phyloP scores from a whole-genome alignment of 129 eudicot species.

The Lonicera japonica region DNA sequence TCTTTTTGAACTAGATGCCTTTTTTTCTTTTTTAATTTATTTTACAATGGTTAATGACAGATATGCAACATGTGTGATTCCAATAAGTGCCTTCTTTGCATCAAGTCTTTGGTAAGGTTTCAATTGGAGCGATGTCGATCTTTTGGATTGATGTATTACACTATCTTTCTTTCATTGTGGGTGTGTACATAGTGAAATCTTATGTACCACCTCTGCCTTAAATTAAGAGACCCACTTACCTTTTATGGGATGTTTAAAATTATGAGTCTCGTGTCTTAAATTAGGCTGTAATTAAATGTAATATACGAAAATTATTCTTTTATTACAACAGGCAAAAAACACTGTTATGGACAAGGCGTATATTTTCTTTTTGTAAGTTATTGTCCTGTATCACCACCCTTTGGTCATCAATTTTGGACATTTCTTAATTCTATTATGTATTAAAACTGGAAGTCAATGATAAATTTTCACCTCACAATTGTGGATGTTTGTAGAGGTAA shows the following conservation, averaged over 20 bases:
- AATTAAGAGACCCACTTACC: neutral
- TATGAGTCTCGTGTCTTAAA: neutral
- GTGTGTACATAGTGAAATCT: neutral
- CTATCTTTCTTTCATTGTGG: neutral
- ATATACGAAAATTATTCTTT: too few relatives aligned
- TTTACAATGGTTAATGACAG: constrained; percentile 34
- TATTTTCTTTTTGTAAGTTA: too few relatives aligned
- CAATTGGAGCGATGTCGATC: neutral
- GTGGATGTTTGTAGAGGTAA: too few relatives aligned
- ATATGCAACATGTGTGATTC: constrained; percentile 87
- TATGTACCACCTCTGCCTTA: neutral
- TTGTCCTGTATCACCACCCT: too few relatives aligned
- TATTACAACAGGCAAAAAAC: too few relatives aligned
- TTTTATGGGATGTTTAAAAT: neutral
- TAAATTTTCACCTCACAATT: too few relatives aligned
- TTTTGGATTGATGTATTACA: neutral
- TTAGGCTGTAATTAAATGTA: too few relatives aligned
- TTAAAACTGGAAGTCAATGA: too few relatives aligned
- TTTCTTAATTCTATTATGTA: too few relatives aligned
- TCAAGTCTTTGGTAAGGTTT: constrained; percentile 86
- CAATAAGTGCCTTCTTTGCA: constrained; percentile 98
- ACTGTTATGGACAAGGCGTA: too few relatives aligned
- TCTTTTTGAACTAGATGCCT: neutral
- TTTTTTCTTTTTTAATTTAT: neutral
- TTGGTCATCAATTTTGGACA: too few relatives aligned